Evolutionary conservation across 768 basidiomycete genomes (phyloP).

Genomic region (Kwoniella sp.): DNA sequence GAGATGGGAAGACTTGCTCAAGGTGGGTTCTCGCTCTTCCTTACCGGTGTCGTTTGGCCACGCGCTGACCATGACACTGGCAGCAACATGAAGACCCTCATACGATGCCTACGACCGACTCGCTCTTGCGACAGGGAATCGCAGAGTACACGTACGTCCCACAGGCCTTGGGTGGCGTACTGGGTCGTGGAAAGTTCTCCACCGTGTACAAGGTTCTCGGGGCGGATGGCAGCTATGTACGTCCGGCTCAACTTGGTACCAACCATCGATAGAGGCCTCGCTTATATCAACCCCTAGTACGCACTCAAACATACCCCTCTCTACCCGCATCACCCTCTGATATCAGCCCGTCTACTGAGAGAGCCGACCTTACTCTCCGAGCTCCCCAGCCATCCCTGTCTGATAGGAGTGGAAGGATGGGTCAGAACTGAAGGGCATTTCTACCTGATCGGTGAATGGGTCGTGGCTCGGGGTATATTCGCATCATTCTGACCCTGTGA

Average conservation of each 20-base stretch:
- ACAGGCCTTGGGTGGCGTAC: slow-evolving; percentile 17
- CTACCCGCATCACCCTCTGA: slow-evolving; percentile 54
- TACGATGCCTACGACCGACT: slow-evolving; percentile 42
- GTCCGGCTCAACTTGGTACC: slow-evolving; percentile 6
- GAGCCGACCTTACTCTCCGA: slow-evolving; percentile 53
- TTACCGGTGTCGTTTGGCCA: not conserved
- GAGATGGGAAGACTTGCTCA: slow-evolving; percentile 23
- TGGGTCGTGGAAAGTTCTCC: slow-evolving; percentile 53
- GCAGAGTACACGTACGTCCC: slow-evolving; percentile 50
- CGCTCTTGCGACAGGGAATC: slow-evolving; percentile 46
- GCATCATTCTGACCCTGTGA: slow-evolving; percentile 6
- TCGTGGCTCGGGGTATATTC: too few relatives aligned
- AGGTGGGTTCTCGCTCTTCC: slow-evolving; percentile 10
- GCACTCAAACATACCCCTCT: slow-evolving; percentile 54
- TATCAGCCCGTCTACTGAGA: slow-evolving; percentile 51
- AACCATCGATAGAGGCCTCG: not conserved
- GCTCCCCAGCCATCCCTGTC: slow-evolving; percentile 52
- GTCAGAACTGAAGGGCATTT: slow-evolving; percentile 52
- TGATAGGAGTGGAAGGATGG: slow-evolving; percentile 52
- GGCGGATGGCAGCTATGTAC: slow-evolving; percentile 44
- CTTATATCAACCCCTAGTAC: slow-evolving; percentile 40
- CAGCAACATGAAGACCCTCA: slow-evolving; percentile 16
- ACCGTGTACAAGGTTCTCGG: slow-evolving; percentile 50
- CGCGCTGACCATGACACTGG: not conserved
- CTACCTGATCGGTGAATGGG: slow-evolving; percentile 53